These are phyloP conservation scores for Takashimella tepidaria DNA, from an alignment of 1,284 basidiomycete species.

Conservation along the genomic window DNA sequence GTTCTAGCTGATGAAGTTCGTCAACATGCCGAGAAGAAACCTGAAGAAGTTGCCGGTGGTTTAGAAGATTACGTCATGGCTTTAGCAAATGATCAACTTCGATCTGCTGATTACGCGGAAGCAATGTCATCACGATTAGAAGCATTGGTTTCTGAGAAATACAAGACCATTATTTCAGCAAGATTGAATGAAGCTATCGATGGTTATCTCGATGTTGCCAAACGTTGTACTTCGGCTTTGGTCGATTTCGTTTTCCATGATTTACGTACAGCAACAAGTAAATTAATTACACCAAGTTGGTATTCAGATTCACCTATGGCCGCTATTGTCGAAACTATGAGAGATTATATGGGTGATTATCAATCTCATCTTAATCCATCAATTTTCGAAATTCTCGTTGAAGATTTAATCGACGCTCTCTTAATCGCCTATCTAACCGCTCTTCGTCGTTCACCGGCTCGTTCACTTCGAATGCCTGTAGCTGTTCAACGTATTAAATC, in stretches of 20 bases:
- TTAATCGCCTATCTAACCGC: constrained; percentile 86
- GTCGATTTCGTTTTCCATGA: constrained; percentile 96
- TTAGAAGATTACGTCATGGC: constrained; percentile 95
- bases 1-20: constrained; percentile 80
- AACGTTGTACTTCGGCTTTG: constrained; percentile 89
- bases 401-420: constrained; percentile 89
- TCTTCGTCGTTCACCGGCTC: constrained; percentile 65
- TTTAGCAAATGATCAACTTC: constrained; percentile 97
- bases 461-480: constrained; percentile 76
- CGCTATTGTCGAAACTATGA: constrained; percentile 90
- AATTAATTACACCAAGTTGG: constrained; percentile 77
- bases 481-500: constrained; percentile 75
- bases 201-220: constrained; percentile 95
- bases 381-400: constrained; percentile 84
- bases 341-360: constrained; percentile 92
- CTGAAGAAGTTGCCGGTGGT: constrained; percentile 81
- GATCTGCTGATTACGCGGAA: constrained; percentile 90
- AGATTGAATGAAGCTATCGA: constrained; percentile 93
- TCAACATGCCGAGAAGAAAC: constrained; percentile 72
- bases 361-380: constrained; percentile 85
- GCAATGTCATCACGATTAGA: constrained; percentile 78
- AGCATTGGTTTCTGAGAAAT: constrained; percentile 88
- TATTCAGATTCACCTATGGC: constrained; percentile 57
- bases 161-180: constrained; percentile 74
- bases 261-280: constrained; percentile 79